Evolutionary conservation across 2,329 filamentous ascomycete species (phyloP), one percentile per base, ranked within the genome.

Genomic region (Ilyonectria sp.): DNA sequence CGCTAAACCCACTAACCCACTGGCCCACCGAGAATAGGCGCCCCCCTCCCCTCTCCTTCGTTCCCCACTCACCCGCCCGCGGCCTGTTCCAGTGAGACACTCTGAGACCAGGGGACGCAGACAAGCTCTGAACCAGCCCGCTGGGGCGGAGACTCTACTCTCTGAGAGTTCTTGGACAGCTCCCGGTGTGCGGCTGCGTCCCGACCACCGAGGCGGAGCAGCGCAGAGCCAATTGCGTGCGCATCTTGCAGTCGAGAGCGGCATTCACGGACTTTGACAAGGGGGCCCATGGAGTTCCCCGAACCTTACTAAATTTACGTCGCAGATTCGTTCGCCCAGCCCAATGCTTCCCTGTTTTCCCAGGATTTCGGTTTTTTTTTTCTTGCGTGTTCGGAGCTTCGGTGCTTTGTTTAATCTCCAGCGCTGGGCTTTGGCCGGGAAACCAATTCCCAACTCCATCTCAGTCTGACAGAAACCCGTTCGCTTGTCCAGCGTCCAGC

Each of bases 391-490:
- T 35, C n/a, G 40, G 40, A n/a, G 40, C 7, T 8, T n/a, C n/a
- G 40, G 40, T 43, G 17, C 17, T 17, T 43, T 43, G 40, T 53
- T 53, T 21, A 35, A 35, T 53, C 50, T 53, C 50, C 50, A 53
- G n/a, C 37, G 4, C 19, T 21, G 8, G n/a, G 13, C 31, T 65
- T 65, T 65, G 63, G 56, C 63, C 37, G 33, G 57, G 63, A 60
- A 65, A 65, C 63, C 63, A 60, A 54, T 31, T 35, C 43, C 47
- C 59, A 26, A 40, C 29, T 9, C 44, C 21, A 15, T 21, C 26
- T 23, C 23, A 23, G 23, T 23, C 23, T 23, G 23, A 3, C 23
- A 23, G 23, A 23, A 23, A 23, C 23, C 52, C 17, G 10, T 19
- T 57, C 46, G 8, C 31, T 8, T 11, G 8, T 33, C 31, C 31